Conservation (phyloP, 2,329 filamentous ascomycete genomes). For the Fusarium virguliforme region DNA sequence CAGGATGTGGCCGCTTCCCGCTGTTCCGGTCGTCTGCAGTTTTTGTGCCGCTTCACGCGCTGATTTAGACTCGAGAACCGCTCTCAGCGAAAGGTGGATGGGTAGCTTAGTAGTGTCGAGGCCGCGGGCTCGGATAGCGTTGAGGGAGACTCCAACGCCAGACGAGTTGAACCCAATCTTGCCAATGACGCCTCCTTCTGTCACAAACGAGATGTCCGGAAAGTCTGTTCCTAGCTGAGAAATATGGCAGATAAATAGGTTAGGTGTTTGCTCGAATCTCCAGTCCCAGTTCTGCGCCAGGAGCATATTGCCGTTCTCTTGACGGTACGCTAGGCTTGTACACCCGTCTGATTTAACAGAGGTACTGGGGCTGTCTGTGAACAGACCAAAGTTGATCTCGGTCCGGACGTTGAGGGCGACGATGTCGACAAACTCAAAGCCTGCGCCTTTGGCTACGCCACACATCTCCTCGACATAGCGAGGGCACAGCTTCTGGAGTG, state of each 20-base stretch:
- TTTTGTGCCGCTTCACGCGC: conserved; percentile 21
- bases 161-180: conserved; percentile 76
- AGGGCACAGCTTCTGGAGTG: conserved; percentile 25
- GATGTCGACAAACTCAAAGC: conserved; percentile 65
- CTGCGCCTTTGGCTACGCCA: conserved; percentile 69
- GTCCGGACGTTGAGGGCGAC: conserved; percentile 67
- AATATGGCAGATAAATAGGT: conserved; percentile 66
- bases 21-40: conserved; percentile 29
- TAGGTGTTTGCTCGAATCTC: conserved; percentile 65
- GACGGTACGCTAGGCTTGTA: conserved; percentile 66
- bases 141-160: conserved; percentile 73
- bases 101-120: conserved; percentile 67
- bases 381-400: conserved; percentile 65
- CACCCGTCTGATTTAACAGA: conserved; percentile 66
- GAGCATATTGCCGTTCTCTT: conserved; percentile 50
- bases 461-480: conserved; percentile 58
- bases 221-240: conserved; percentile 55
- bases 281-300: conserved; percentile 76
- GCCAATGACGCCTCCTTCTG: conserved; percentile 73
- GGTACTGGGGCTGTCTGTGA: conserved; percentile 47
- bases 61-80: conserved; percentile 66
- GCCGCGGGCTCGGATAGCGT: conserved; percentile 73
- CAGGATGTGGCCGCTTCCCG: conserved; percentile 45
- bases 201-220: conserved; percentile 69
- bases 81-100: conserved; percentile 73